A percentile compares a stretch with the other conserved stretches of the same genome.
These are phyloP conservation scores for Thamnidium elegans DNA, from an alignment of 192 early-diverging fungal genomes.

Conservation along the genomic window DNA sequence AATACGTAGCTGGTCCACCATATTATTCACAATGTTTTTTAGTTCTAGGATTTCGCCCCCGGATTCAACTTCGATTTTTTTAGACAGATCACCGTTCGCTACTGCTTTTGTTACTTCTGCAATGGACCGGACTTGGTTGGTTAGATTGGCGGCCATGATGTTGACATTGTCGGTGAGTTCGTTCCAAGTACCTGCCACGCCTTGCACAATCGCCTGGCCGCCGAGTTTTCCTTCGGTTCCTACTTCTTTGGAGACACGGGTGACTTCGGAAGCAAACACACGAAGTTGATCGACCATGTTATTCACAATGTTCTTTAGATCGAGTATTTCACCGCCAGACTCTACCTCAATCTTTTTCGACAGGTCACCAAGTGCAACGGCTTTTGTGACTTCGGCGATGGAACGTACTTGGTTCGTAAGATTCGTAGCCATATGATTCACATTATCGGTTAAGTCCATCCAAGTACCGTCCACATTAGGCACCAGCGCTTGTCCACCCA, in stretches of 20 bases:
- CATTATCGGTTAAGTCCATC: constrained; percentile 52
- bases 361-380: constrained; percentile 62
- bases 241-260: constrained; percentile 64
- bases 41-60: constrained; percentile 55
- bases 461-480: constrained; percentile 57
- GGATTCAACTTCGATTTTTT: constrained; percentile 49
- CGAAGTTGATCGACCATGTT: constrained; percentile 56
- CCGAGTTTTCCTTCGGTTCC: constrained; percentile 65
- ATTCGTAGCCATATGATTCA: constrained; percentile 50
- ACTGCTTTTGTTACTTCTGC: constrained; percentile 53
- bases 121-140: constrained; percentile 53
- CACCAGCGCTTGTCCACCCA: constrained; percentile 61
- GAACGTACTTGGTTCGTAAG: constrained; percentile 54
- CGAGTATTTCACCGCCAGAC: constrained; percentile 63
- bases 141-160: constrained; percentile 57
- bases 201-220: constrained; percentile 54
- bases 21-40: constrained; percentile 60
- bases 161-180: constrained; percentile 60
- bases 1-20: constrained; percentile 55
- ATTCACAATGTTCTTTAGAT: constrained; percentile 69
- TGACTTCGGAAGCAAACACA: constrained; percentile 56
- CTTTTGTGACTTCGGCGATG: constrained; percentile 62
- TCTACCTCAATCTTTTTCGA: constrained; percentile 61
- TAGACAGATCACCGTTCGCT: constrained; percentile 49
- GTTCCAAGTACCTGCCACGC: constrained; percentile 53